Percentiles rank a stretch among this genome's conserved stretches.
phyloP scores from a whole-genome alignment of 345 rosid species.

The Gossypium longicalyx region DNA sequence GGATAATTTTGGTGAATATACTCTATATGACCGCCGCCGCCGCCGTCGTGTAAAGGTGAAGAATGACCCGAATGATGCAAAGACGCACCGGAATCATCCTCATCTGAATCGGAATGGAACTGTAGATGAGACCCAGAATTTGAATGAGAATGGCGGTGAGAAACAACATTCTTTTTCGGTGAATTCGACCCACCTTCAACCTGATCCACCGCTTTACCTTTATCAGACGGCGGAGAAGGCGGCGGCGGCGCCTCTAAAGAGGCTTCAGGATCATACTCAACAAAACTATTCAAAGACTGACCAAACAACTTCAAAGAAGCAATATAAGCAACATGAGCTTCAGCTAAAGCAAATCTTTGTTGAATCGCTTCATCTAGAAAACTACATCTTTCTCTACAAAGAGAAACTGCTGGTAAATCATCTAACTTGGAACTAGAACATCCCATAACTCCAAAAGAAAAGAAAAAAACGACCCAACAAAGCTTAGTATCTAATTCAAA shows the following conservation, averaged over 20 bases:
- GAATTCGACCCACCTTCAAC: slow-evolving; percentile 18
- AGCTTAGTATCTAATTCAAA: not conserved
- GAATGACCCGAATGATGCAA: not conserved
- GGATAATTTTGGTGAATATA: not conserved
- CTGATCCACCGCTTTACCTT: slow-evolving; percentile 35
- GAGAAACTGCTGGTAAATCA: slow-evolving; percentile 88
- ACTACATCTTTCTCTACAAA: slow-evolving; percentile 75
- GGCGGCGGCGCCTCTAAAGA: slow-evolving; percentile 24
- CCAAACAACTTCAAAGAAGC: slow-evolving; percentile 50
- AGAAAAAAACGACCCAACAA: not conserved
- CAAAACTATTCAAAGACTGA: slow-evolving; percentile 45
- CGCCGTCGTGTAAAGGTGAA: not conserved
- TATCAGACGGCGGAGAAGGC: slow-evolving; percentile 47
- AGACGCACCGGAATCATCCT: not conserved
- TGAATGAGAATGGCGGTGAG: slow-evolving; percentile 26
- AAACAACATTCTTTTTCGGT: slow-evolving; percentile 22
- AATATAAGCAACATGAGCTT: slow-evolving; percentile 63
- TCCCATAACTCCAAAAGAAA: slow-evolving; percentile 41
- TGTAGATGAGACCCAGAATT: not conserved
- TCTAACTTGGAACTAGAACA: slow-evolving; percentile 86
- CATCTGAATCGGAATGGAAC: not conserved
- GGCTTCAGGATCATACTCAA: slow-evolving; percentile 27
- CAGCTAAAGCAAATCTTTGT: slow-evolving; percentile 68
- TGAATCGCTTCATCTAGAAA: slow-evolving; percentile 65
- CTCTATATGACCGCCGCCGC: not conserved